phyloP scores from a whole-genome alignment of 2,329 filamentous ascomycete species.

The Capronia epimyces region DNA sequence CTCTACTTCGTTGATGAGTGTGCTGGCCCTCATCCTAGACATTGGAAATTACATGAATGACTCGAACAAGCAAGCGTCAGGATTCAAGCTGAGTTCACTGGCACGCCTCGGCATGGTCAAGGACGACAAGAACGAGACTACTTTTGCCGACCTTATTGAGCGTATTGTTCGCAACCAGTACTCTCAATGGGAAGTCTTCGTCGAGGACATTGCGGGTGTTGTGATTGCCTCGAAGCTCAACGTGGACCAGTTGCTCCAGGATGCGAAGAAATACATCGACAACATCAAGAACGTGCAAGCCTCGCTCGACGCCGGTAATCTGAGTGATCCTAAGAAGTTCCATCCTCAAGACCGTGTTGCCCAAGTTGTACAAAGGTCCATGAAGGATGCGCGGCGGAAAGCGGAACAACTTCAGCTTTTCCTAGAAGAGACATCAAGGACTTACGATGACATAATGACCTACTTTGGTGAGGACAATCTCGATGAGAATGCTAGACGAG shows the following conservation, averaged over 20 bases:
- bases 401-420: slow-evolving; percentile 93
- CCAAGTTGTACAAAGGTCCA: slow-evolving; percentile 81
- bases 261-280: slow-evolving; percentile 87
- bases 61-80: slow-evolving; percentile 93
- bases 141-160: slow-evolving; percentile 90
- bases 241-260: slow-evolving; percentile 80
- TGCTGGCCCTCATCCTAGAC: slow-evolving; percentile 89
- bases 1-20: slow-evolving; percentile 90
- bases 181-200: slow-evolving; percentile 87
- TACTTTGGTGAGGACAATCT: slow-evolving; percentile 92
- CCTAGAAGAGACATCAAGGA: slow-evolving; percentile 83
- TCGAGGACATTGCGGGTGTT: slow-evolving; percentile 76
- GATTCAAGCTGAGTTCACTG: slow-evolving; percentile 95
- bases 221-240: slow-evolving; percentile 81
- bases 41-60: slow-evolving; percentile 99
- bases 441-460: slow-evolving; percentile 90
- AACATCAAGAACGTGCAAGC: slow-evolving; percentile 91
- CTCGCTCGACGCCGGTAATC: slow-evolving; percentile 85
- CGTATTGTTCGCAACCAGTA: slow-evolving; percentile 95
- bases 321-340: slow-evolving; percentile 96
- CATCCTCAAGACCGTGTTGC: slow-evolving; percentile 93
- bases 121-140: slow-evolving; percentile 97
- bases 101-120: slow-evolving; percentile 94
- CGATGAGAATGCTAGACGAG: slow-evolving; percentile 86
- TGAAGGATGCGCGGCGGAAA: slow-evolving; percentile 95